Conservation (phyloP, 1,139 yeast species). For the Blastobotrys malaysiensis region DNA sequence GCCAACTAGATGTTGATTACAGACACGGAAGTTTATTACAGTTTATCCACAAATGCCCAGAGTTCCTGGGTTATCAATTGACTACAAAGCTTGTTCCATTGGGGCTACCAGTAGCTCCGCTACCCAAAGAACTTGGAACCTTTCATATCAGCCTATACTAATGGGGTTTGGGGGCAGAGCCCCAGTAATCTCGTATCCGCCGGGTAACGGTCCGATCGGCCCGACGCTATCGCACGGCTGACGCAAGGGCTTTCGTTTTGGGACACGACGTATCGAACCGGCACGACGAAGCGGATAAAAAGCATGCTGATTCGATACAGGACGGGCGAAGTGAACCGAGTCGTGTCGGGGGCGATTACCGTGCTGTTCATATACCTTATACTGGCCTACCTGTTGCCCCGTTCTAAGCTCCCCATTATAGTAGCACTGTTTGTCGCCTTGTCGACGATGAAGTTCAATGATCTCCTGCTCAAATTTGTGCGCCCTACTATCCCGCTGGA, state of each 20-base stretch:
- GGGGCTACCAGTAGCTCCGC: too few species aligned
- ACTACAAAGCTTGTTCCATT: too few species aligned
- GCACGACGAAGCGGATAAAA: not conserved
- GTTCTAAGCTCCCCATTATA: not conserved
- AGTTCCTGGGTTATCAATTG: too few species aligned
- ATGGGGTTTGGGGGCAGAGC: too few species aligned
- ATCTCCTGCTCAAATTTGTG: conserved; percentile 7
- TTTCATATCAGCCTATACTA: too few species aligned
- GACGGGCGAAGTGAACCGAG: not conserved
- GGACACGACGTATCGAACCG: not conserved
- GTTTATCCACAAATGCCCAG: too few species aligned
- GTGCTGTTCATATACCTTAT: not conserved
- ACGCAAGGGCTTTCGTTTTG: not conserved
- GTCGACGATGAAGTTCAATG: conserved; percentile 1
- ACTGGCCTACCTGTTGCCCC: not conserved
- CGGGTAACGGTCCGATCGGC: not conserved
- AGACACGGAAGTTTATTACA: too few species aligned
- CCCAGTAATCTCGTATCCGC: too few species aligned
- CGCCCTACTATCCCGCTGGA: conserved; percentile 12
- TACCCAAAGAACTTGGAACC: too few species aligned
- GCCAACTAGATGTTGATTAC: too few species aligned
- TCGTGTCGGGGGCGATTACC: not conserved
- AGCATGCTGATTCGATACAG: not conserved
- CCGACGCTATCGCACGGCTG: not conserved
- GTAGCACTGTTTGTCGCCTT: not conserved